phyloP scores from a whole-genome alignment of 768 basidiomycete species.

The Kwoniella botswanensis region DNA sequence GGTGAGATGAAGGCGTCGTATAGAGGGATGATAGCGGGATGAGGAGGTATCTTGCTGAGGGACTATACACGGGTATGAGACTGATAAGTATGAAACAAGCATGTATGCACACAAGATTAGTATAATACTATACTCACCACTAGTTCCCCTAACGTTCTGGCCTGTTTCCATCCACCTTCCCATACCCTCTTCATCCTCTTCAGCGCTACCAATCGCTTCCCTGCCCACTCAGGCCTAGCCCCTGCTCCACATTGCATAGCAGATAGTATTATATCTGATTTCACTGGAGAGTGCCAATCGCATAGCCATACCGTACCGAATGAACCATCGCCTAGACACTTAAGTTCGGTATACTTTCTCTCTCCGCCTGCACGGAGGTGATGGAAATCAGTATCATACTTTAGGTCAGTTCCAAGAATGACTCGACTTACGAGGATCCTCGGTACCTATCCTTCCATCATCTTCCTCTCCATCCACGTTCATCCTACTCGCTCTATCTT shows the following conservation, averaged over 20 bases:
- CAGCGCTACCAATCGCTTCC: conserved; percentile 92
- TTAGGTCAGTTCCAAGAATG: not conserved
- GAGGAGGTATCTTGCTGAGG: conserved; percentile 87
- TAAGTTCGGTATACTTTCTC: conserved; percentile 90
- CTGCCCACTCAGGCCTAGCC: conserved; percentile 89
- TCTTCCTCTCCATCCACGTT: conserved; percentile 20
- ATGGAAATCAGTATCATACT: not conserved
- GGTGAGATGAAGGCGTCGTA: conserved; percentile 99
- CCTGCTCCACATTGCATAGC: conserved; percentile 96
- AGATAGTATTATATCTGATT: conserved; percentile 85
- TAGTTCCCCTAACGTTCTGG: conserved; percentile 90
- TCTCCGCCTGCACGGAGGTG: conserved; percentile 66
- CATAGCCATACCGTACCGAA: conserved; percentile 99
- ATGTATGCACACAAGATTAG: too few species aligned
- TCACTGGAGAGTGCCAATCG: conserved; percentile 97
- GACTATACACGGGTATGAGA: conserved; percentile 65
- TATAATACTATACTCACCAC: conserved; percentile 47
- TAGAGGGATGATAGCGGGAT: conserved; percentile 96
- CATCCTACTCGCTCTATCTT: not conserved
- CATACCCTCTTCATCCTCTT: conserved; percentile 98
- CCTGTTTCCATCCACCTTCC: conserved; percentile 99
- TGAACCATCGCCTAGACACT: conserved; percentile 95
- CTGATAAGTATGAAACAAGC: too few species aligned
- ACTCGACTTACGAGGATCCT: conserved; percentile 43
- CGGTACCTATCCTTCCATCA: conserved; percentile 43